Evolutionary conservation across 1,284 basidiomycete species (phyloP), one percentile per base, ranked within the genome.

Genomic region (Chondrostereum purpureum): DNA sequence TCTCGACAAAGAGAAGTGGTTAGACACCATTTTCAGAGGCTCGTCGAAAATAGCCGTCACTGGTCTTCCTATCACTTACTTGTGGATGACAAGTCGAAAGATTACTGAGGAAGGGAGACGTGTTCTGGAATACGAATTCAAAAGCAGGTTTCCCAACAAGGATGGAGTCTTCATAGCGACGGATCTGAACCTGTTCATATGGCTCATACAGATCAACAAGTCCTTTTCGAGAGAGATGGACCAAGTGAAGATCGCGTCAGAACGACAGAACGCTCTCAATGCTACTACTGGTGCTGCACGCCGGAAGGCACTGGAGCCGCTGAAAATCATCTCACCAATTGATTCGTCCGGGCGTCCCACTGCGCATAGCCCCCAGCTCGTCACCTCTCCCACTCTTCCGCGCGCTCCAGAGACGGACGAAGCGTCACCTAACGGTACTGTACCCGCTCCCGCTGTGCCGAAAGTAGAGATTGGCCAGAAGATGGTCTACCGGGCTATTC

Each of bases 131-230:
- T 90, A 90, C 54, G 77, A 84, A 55, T 90, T 90, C 63, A 68
- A 79, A 60, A 88, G 84, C 56, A 68, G 73, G 44, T 89, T 89
- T 58, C 61, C 73, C 24, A 72, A 75, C 35, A 80, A 86, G 50
- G 80, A 88, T 52, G 81, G 86, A 51, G 88, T 90, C 45, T 89
- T 81, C 61, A 87, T 90, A 60, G 84, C 85, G 2, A 69, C 90
- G 51, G 89, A 90, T 62, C 79, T 89, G 56, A 74, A 81, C 0
- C 67, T 89, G 1, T 89, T 89, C 55, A 78, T 83, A 11, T 88
- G 87, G 85, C 72, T 90, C 19, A 87, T 83, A 0, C 60, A 82
- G 13, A 68, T 88, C 36, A 77, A 83, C 45, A 88, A 87, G 60
- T 84, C 78, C 45, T 66, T 89, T 50, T 69, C 79, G 10, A 67